A percentile compares a stretch with the other conserved stretches of the same genome.
phyloP scores from a whole-genome alignment of 495 filamentous ascomycete species.

The Daldinia bambusicola region DNA sequence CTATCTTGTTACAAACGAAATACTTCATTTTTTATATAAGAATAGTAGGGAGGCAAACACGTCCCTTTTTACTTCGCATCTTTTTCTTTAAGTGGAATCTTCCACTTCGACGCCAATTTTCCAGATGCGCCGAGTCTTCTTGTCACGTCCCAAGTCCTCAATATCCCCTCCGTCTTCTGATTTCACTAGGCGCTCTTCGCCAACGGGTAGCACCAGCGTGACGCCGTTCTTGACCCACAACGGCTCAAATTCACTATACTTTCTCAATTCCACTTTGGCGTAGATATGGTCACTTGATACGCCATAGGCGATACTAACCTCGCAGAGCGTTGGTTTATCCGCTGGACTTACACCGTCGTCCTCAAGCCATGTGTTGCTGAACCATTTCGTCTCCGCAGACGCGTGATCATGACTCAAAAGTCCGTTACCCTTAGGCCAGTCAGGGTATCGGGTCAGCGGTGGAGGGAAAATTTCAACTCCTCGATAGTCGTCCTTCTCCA shows the following conservation, averaged over 20 bases:
- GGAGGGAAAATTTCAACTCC: conserved; percentile 74
- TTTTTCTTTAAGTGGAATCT: not conserved
- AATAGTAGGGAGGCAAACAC: no score
- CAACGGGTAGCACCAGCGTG: conserved; percentile 62
- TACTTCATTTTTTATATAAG: not conserved
- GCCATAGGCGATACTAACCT: conserved; percentile 58
- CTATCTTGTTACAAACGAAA: not conserved
- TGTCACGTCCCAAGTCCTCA: conserved; percentile 42
- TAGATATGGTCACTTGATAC: conserved; percentile 50
- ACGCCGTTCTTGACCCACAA: conserved; percentile 62
- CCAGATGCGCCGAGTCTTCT: conserved; percentile 41
- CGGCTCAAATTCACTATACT: conserved; percentile 56
- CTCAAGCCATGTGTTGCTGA: conserved; percentile 66
- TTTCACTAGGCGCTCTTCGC: conserved; percentile 60
- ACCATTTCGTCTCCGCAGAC: conserved; percentile 51
- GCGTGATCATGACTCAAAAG: not conserved
- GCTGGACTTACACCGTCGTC: conserved; percentile 69
- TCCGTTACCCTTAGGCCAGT: conserved; percentile 27
- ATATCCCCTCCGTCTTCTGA: conserved; percentile 43
- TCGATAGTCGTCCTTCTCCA: conserved; percentile 69
- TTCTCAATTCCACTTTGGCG: conserved; percentile 54
- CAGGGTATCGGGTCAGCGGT: conserved; percentile 38
- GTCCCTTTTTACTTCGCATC: not conserved
- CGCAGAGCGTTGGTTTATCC: conserved; percentile 55
- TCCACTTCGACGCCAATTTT: conserved; percentile 35